A percentile compares a stretch with the other conserved stretches of the same genome.
Conservation (phyloP, 768 basidiomycete genomes). For the Rhizopogon rudus region DNA sequence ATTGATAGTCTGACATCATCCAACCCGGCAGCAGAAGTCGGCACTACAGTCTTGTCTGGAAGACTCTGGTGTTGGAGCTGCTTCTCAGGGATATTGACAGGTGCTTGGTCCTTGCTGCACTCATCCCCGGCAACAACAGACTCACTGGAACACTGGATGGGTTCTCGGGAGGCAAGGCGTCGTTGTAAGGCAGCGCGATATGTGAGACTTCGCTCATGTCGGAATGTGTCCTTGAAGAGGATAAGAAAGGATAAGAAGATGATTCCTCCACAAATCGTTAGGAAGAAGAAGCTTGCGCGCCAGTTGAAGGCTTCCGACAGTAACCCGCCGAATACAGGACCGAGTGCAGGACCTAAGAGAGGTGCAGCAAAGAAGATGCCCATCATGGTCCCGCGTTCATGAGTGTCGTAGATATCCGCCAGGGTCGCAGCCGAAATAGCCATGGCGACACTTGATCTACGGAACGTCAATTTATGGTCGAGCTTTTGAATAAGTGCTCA, state of each 20-base stretch:
- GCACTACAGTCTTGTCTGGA: slow-evolving; percentile 11
- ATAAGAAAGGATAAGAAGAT: slow-evolving; percentile 54
- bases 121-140: slow-evolving; percentile 11
- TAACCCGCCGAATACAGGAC: slow-evolving; percentile 67
- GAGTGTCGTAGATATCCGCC: slow-evolving; percentile 73
- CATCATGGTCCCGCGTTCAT: slow-evolving; percentile 74
- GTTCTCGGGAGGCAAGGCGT: slow-evolving; percentile 25
- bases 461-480: slow-evolving; percentile 6
- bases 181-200: slow-evolving; percentile 66
- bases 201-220: slow-evolving; percentile 72
- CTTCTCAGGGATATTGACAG: slow-evolving; percentile 10
- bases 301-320: slow-evolving; percentile 67
- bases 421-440: slow-evolving; percentile 73
- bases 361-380: slow-evolving; percentile 80
- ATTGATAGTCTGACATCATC: slow-evolving; percentile 49
- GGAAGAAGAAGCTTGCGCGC: slow-evolving; percentile 83
- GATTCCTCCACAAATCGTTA: slow-evolving; percentile 55
- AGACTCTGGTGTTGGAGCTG: slow-evolving; percentile 20
- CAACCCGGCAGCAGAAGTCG: slow-evolving; percentile 9
- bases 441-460: slow-evolving; percentile 61
- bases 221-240: slow-evolving; percentile 79
- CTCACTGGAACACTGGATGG: slow-evolving; percentile 17
- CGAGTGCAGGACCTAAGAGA: slow-evolving; percentile 68
- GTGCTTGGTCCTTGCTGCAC: slow-evolving; percentile 7
- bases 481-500: slow-evolving; percentile 22